Evolutionary conservation across 768 basidiomycete species (phyloP).

Genomic region (Pisolithus tinctorius): DNA sequence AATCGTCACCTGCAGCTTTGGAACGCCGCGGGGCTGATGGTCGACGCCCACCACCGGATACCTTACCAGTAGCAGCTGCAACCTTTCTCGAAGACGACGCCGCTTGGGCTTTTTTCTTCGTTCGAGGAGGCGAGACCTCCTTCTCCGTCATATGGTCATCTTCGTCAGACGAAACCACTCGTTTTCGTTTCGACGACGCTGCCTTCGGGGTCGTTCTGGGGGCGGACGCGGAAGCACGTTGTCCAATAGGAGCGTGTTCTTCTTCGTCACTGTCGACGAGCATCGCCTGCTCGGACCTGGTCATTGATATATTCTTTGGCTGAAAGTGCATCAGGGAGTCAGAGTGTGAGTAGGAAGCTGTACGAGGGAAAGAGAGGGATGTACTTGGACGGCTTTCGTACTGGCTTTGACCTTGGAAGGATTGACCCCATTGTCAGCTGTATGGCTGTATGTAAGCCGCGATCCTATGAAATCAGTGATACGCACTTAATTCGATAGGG

Average conservation of each 20-base stretch:
- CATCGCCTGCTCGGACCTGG: too few species aligned
- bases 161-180: constrained; percentile 23
- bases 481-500: constrained; percentile 24
- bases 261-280: too few species aligned
- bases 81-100: background rate
- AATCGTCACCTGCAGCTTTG: constrained; percentile 24
- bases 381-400: too few species aligned
- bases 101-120: constrained; percentile 32
- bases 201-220: constrained; percentile 7
- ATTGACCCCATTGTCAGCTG: constrained; percentile 6
- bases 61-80: background rate
- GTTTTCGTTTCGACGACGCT: constrained; percentile 30
- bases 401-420: too few species aligned
- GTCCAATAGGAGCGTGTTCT: too few species aligned
- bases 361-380: too few species aligned
- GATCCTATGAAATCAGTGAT: constrained; percentile 9
- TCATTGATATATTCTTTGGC: too few species aligned
- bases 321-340: too few species aligned
- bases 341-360: too few species aligned
- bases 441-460: background rate
- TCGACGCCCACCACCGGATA: background rate
- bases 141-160: constrained; percentile 27
- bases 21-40: constrained; percentile 1
- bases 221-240: too few species aligned
- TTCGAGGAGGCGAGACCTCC: constrained; percentile 27